A percentile compares a stretch with the other conserved stretches of the same genome.
These are phyloP conservation scores for Vanrija sp. DNA, from an alignment of 1,284 basidiomycete genomes.

Conservation along the genomic window DNA sequence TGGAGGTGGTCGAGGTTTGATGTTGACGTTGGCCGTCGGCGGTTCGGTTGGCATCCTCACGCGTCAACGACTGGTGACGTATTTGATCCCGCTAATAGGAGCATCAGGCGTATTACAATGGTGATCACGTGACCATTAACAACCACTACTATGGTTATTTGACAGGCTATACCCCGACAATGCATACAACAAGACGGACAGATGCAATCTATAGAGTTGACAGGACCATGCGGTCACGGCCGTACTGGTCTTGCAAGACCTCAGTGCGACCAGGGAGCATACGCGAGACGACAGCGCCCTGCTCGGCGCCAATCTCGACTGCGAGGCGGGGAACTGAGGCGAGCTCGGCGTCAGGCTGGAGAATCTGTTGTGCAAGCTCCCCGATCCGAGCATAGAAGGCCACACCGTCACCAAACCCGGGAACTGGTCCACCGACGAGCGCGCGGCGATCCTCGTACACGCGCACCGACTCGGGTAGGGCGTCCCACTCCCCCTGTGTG, in stretches of 20 bases:
- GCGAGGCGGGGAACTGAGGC: conserved; percentile 52
- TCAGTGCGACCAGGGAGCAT: conserved; percentile 59
- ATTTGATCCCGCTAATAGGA: too few relatives aligned
- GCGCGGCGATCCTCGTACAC: conserved; percentile 75
- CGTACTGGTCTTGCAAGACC: conserved; percentile 75
- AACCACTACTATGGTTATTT: too few relatives aligned
- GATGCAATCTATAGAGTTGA: conserved; percentile 8
- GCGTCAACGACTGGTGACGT: too few relatives aligned
- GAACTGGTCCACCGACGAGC: conserved; percentile 64
- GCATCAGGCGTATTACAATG: too few relatives aligned
- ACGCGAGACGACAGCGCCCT: conserved; percentile 60
- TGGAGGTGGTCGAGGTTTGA: too few relatives aligned
- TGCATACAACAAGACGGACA: not conserved
- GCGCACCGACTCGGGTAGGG: conserved; percentile 63
- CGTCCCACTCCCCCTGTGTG: conserved; percentile 60
- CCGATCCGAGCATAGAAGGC: conserved; percentile 73
- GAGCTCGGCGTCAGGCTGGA: conserved; percentile 49
- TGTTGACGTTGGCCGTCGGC: too few relatives aligned
- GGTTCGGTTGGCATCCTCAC: too few relatives aligned
- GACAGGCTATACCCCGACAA: too few relatives aligned
- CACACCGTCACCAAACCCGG: conserved; percentile 64
- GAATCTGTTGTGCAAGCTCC: conserved; percentile 53
- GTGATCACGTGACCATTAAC: too few relatives aligned
- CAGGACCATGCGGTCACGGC: conserved; percentile 50
- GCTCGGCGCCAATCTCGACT: conserved; percentile 73